Percentiles rank a stretch among this genome's conserved stretches.
Conservation (phyloP, 768 basidiomycete species). For the Phanerodontia chrysosporium region DNA sequence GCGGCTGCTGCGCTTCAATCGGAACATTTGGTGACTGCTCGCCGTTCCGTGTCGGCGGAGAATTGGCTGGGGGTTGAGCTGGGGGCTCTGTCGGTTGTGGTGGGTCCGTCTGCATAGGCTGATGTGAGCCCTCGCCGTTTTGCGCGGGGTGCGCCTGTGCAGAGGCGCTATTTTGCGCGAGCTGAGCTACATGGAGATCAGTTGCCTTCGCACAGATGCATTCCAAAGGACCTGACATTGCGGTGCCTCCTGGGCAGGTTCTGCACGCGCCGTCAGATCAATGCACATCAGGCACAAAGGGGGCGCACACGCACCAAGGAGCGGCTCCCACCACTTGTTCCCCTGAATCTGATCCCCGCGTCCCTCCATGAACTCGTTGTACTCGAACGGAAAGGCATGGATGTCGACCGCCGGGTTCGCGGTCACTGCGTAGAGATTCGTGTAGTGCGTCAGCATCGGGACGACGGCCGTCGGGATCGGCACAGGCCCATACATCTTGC, state of each 20-base stretch:
- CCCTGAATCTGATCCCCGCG: background rate
- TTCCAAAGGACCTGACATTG: background rate
- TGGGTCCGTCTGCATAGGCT: background rate
- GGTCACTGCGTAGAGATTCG: background rate
- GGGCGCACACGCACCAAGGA: background rate
- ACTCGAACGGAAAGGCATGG: slow-evolving; percentile 3
- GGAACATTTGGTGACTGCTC: no score
- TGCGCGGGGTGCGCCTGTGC: no score
- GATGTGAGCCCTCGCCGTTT: background rate
- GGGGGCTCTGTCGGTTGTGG: no score
- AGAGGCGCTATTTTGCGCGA: background rate
- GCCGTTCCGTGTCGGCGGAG: no score
- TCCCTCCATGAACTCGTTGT: background rate
- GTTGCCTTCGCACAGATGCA: background rate
- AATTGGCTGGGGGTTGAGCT: no score
- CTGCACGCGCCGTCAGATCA: background rate
- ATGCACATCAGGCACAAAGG: no score
- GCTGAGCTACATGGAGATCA: background rate
- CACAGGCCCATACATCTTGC: slow-evolving; percentile 3
- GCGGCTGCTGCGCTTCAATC: no score
- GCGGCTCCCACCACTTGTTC: background rate
- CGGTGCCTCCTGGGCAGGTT: no score
- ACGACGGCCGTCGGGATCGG: slow-evolving; percentile 4
- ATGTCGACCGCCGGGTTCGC: background rate
- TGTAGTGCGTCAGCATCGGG: slow-evolving; percentile 4